Evolutionary conservation across 2,329 filamentous ascomycete species (phyloP), one percentile per base, ranked within the genome.

Genomic region (Dothidotthia symphoricarpi): DNA sequence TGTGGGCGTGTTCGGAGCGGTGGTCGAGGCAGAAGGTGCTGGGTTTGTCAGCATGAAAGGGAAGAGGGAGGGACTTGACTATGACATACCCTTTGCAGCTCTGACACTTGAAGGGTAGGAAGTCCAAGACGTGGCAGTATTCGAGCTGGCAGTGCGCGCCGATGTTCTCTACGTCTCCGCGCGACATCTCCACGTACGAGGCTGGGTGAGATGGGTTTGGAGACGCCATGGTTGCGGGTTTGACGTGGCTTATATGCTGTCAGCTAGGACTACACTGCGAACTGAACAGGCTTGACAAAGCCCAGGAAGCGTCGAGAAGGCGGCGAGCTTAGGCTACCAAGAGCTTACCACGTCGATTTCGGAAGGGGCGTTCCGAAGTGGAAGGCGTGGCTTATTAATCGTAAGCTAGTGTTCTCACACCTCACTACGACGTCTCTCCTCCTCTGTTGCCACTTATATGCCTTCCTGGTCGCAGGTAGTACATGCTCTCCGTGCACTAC

Each of bases 91-190:
- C 75, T 58, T 72, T 78, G 71, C 93, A 98, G 53, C 86, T 93
- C 64, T 94, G 87, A 72, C 93, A 98, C 61, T 82, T 78, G 69
- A 97, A 97, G 3, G 93, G 93, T 4, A 98, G 81, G 68, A 98
- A 97, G 70, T 97, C 93, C 44, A 97, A 86, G 63, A 93, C 86
- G 64, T 90, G 85, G 75, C 93, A 98, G 75, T 88, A 94, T 50
- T 85, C 75, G 69, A 86, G 84, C 67, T 96, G 82, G 77, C 93
- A 98, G 74, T 96, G 90, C 46, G 81, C 81, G 68, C 93, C 93
- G 55, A 97, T 85, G 16, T 90, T 79, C 57, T 87, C 84, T 31
- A 90, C 84, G 69, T 96, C 90, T 64, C 76, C 77, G 24, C 44
- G 48, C n/a, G 39, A 24, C 84, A 90, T 90, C 46, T 77, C 78